Evolutionary conservation across 176 grass and related monocot genomes (phyloP), one percentile per base, ranked within the genome.

Genomic region (Hyparrhenia diplandra): DNA sequence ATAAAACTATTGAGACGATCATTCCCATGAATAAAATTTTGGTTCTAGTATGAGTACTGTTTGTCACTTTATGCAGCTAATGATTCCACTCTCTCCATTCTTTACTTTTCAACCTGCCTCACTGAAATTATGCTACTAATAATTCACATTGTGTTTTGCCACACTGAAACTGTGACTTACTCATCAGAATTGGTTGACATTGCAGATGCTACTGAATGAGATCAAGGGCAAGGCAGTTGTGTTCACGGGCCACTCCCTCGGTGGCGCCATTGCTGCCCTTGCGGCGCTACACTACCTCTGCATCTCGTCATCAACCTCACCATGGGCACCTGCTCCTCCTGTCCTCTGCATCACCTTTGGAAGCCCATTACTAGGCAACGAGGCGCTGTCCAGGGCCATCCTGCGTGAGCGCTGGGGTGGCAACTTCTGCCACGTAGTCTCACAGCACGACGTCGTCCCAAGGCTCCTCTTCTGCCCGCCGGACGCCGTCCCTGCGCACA

Each of bases 281-380:
- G 82, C 83, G 4, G 82, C 93, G 3, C 89, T 99, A 65, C 83
- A 93, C 68, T 93, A 88, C 73, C 90, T 99, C 9, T 93, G 95
- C 78, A 88, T 83, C 49, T 88, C 85, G 17, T 86, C 84, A 10
- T 82, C 86, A 35, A 83, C 66, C 69, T 88, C 87, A 12, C 40
- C 45, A 73, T 51, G 40, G 6, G 54, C 76, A 31, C 68, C 88
- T 8, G 64, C 82, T 36, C 75, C 88, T 30, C 84, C 88, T 1
- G 81, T 98, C 49, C 64, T 98, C 13, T 98, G 95, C 23, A 16
- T 96, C 62, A 96, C 97, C 62, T 96, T 96, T 2, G 97, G 97
- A 8, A 88, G 92, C 55, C 93, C 90, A 7, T 39, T 96, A 27
- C 79, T 99, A 0, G 97, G 93, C n/a, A 96, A 99, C 34, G 82